These are phyloP conservation scores for Vinca minor DNA, from an alignment of 257 asterid genomes.

Conservation along the genomic window DNA sequence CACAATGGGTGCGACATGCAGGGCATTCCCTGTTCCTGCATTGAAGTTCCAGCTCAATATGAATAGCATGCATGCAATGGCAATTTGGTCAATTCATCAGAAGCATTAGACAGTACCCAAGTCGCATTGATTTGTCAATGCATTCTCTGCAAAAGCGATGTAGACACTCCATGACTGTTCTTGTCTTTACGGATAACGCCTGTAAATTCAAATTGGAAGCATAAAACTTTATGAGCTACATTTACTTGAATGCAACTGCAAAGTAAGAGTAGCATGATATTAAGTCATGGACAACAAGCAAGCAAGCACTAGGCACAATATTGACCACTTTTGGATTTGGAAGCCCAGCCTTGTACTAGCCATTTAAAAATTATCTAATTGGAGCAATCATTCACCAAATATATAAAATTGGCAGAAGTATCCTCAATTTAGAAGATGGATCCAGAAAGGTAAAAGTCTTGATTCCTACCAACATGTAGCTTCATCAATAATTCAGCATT, in stretches of 20 bases:
- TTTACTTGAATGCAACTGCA: too few relatives aligned
- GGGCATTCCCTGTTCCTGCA: constrained; percentile 97
- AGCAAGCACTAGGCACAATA: too few relatives aligned
- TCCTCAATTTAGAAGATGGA: background rate
- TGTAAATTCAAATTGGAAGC: constrained; percentile 24
- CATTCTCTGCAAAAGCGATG: constrained; percentile 99
- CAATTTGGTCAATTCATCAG: constrained; percentile 16
- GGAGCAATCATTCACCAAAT: background rate
- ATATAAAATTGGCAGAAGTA: background rate
- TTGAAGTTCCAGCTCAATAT: constrained; percentile 16
- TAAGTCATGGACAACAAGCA: too few relatives aligned
- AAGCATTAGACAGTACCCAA: constrained; percentile 50
- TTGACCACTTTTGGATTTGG: constrained; percentile 1
- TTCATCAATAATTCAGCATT: constrained; percentile 1
- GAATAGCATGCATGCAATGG: constrained; percentile 15
- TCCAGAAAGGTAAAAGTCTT: background rate
- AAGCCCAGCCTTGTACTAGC: background rate
- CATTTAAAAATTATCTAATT: constrained; percentile 1
- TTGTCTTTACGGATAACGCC: constrained; percentile 96
- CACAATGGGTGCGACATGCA: constrained; percentile 99
- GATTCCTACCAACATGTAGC: background rate
- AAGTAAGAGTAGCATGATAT: too few relatives aligned
- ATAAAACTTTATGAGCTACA: constrained; percentile 10
- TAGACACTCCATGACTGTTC: constrained; percentile 99
- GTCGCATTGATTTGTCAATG: constrained; percentile 99